Evolutionary conservation across 352 stramenopile species (phyloP), one percentile per base, ranked within the genome.

Genomic region (Pythium graminicola): DNA sequence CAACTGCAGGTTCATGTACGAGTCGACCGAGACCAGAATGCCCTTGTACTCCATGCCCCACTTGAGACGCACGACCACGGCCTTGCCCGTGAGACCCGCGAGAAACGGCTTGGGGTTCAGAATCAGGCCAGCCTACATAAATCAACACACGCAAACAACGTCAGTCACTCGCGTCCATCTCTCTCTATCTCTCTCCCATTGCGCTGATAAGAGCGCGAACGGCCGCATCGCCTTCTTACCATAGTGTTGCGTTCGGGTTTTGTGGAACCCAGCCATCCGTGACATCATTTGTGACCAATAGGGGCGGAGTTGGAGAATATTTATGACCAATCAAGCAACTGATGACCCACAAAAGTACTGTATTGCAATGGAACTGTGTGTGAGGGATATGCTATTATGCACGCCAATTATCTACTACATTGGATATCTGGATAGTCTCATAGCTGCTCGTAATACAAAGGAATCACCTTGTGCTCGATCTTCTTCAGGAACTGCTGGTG

Each of bases 1-100:
- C 95, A 99, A 98, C 29, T 97, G 97, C 76, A 99, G 99, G 79
- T 99, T 99, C 95, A 99, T 98, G 74, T 99, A 99, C 29, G 97
- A 97, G 81, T 99, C 97, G 33, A 99, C 83, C 67, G 96, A 99
- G 16, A 95, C 96, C 42, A 99, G 75, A 24, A 99, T 89, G 61
- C 96, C 96, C 62, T 93, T 92, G 76, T 99, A 99, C 73, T 98
- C 89, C 43, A 98, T 95, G 56, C 97, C 97, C 35, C 97, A 98
- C 85, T 99, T 99, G 20, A 99, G 84, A 69, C 99, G 98, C 19
- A 99, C 97, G 64, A 92, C 86, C 43, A 99, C 97, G 33, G 97
- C 95, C 31, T 93, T 81, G 17, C 97, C 97, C 41, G 99, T 72
- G 42, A 97, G 82, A 62, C 76, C 77, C 70, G 95, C 96, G 55